A percentile compares a stretch with the other conserved stretches of the same genome.
Conservation (phyloP, 2,329 filamentous ascomycete species). For the Raffaelea albimanens region DNA sequence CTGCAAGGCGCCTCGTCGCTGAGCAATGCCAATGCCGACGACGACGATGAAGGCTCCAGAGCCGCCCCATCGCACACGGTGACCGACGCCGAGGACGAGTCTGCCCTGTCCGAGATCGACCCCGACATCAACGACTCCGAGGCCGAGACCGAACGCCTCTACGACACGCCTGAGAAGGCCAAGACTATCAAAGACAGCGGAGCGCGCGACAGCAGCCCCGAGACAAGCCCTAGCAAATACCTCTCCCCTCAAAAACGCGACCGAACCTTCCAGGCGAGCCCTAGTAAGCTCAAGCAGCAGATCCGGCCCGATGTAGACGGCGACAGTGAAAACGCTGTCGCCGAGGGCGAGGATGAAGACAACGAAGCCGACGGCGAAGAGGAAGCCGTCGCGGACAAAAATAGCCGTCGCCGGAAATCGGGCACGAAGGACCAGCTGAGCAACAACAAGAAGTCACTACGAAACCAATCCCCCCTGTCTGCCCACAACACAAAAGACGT, state of each 20-base stretch:
- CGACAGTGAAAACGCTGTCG: conserved; percentile 24
- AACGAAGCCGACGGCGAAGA: conserved; percentile 24
- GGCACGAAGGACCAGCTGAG: conserved; percentile 6
- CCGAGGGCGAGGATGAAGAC: conserved; percentile 27
- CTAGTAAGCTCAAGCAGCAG: conserved; percentile 63
- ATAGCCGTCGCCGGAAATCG: conserved; percentile 15
- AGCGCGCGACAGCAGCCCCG: conserved; percentile 37
- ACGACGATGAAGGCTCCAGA: conserved; percentile 14
- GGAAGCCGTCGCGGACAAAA: conserved; percentile 7
- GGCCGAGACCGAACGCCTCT: conserved; percentile 88
- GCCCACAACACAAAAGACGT: conserved; percentile 9
- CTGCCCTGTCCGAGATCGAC: conserved; percentile 44
- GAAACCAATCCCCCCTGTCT: conserved; percentile 1
- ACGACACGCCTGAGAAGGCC: conserved; percentile 66
- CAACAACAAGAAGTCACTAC: conserved; percentile 16
- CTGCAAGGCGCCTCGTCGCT: conserved; percentile 16
- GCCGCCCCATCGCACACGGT: conserved; percentile 8
- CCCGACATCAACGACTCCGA: conserved; percentile 56
- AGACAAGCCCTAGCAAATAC: conserved; percentile 40
- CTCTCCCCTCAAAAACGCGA: conserved; percentile 8
- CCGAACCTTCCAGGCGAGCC: conserved; percentile 34
- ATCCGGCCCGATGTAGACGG: conserved; percentile 27
- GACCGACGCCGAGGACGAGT: conserved; percentile 23
- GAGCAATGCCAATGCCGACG: conserved; percentile 14
- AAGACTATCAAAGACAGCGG: conserved; percentile 20